A percentile compares a stretch with the other conserved stretches of the same genome.
Conservation (phyloP, 2,329 filamentous ascomycete genomes). For the Alternaria sp. region DNA sequence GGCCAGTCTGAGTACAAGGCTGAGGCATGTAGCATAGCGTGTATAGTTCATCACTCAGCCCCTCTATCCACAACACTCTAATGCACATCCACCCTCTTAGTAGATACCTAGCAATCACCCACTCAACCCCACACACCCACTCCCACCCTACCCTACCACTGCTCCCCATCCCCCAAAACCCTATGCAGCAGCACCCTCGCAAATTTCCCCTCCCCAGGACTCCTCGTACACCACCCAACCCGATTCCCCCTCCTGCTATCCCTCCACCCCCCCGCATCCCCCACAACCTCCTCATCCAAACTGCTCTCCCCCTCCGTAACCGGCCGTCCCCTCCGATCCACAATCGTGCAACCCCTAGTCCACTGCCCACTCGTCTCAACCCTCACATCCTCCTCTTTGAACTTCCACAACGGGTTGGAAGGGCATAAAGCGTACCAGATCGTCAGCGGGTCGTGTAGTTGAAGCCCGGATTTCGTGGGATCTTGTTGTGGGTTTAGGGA, state of each 20-base stretch:
- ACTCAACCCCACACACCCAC: background rate
- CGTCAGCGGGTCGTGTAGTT: slow-evolving; percentile 56
- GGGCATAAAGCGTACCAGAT: slow-evolving; percentile 46
- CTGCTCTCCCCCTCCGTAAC: slow-evolving; percentile 52
- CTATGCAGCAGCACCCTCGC: slow-evolving; percentile 69
- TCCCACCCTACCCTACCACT: background rate
- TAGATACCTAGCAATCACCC: background rate
- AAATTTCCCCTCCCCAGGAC: slow-evolving; percentile 73
- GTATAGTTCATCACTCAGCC: rapidly evolving
- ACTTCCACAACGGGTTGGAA: slow-evolving; percentile 39
- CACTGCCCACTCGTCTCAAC: slow-evolving; percentile 92
- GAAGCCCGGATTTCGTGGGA: slow-evolving; percentile 47
- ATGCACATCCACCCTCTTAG: background rate
- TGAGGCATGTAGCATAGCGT: rapidly evolving
- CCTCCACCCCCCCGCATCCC: slow-evolving; percentile 79
- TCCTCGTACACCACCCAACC: slow-evolving; percentile 72
- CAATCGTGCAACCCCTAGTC: slow-evolving; percentile 89
- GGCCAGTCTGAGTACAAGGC: background rate
- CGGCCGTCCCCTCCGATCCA: slow-evolving; percentile 71
- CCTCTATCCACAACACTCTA: background rate
- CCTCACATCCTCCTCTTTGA: slow-evolving; percentile 74
- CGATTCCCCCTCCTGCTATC: slow-evolving; percentile 77
- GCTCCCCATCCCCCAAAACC: slow-evolving; percentile 60
- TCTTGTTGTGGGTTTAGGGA: slow-evolving; percentile 47
- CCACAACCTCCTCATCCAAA: slow-evolving; percentile 58